Evolutionary conservation across 2,329 filamentous ascomycete genomes (phyloP).

Genomic region (Macrophomina pseudophaseolina): DNA sequence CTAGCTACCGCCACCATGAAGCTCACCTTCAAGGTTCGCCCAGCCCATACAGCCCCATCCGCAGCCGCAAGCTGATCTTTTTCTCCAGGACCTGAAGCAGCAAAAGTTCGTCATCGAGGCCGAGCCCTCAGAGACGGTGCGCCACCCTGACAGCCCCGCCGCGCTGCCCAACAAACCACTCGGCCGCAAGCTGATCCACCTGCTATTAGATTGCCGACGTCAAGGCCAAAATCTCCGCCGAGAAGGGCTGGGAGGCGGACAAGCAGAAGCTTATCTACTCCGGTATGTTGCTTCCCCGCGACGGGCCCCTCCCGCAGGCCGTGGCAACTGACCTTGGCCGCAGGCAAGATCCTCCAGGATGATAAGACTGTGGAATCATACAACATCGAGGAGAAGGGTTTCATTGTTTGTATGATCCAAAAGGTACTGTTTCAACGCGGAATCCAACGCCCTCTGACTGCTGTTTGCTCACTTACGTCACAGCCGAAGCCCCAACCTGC

Average conservation of each 20-base stretch:
- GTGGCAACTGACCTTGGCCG: conserved; percentile 29
- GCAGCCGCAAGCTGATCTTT: conserved; percentile 12
- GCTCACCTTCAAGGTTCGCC: conserved; percentile 71
- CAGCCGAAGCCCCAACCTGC: conserved; percentile 73
- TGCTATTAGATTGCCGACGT: conserved; percentile 75
- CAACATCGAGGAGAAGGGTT: conserved; percentile 99
- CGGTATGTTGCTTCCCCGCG: conserved; percentile 58
- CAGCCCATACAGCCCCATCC: conserved; percentile 25
- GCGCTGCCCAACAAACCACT: conserved; percentile 14
- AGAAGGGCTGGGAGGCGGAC: conserved; percentile 93
- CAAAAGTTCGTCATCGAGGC: conserved; percentile 97
- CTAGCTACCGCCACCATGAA: conserved; percentile 58
- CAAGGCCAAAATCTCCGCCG: conserved; percentile 88
- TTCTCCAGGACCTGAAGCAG: conserved; percentile 89
- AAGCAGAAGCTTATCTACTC: conserved; percentile 98
- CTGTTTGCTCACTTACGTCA: conserved; percentile 31
- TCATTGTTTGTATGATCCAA: conserved; percentile 97
- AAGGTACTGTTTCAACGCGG: conserved; percentile 68
- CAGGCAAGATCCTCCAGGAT: conserved; percentile 98
- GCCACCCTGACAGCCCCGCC: conserved; percentile 32
- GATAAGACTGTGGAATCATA: conserved; percentile 95
- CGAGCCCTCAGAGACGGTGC: conserved; percentile 88
- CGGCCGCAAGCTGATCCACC: conserved; percentile 28
- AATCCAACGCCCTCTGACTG: neutral
- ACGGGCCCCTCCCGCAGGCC: neutral